Base-by-base conservation (phyloP, 2,329 filamentous ascomycete species). In the Nothomitra cinnamomea region DNA sequence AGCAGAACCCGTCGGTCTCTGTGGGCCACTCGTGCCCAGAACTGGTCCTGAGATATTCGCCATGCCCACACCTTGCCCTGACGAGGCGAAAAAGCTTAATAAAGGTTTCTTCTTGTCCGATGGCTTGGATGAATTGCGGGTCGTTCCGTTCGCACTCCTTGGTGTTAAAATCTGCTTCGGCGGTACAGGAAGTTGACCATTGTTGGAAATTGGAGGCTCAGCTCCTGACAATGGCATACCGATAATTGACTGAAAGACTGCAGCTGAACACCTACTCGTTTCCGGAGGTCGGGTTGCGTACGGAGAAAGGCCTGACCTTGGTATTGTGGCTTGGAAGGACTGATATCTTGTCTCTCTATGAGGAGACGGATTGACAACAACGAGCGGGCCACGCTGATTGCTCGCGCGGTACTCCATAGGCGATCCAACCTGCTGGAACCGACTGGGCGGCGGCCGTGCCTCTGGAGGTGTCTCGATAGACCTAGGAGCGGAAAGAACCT, bases 211-310 rank as follows among this genome's bases (percentile, higher is more conserved):
- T 15, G 19, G 13, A 35, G 21, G 25, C 24, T 35, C 24, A 28
- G 45, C 19, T 17, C 45, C 45, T 32, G 45, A 49, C 28, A 49
- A 17, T 2, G 45, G 24, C 12, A 24, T 13, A 24, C 45, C 15
- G 45, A 49, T 49, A 13, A 49, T 49, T 6, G 45, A 49, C n/a
- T 28, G 45, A 49, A 49, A 49, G 17, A 49, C 19, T 17, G 45
- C 25, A 7, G 24, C 45, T 4, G 45, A 49, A 19, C 10, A 28
- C 15, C 45, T 49, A 6, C 28, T 28, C 5, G 24, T 49, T 7
- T 35, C 3, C 10, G 25, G 8, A 6, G 2, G n/a, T 7, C 45
- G 24, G 2, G 22, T 35, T 28, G 25, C 24, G 15, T 35, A 17
- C 19, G 25, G 45, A 17, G 43, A 12, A 10, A 21, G 19, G 2